Evolutionary conservation across 257 asterid species (phyloP).

Genomic region (Scutellaria minor): DNA sequence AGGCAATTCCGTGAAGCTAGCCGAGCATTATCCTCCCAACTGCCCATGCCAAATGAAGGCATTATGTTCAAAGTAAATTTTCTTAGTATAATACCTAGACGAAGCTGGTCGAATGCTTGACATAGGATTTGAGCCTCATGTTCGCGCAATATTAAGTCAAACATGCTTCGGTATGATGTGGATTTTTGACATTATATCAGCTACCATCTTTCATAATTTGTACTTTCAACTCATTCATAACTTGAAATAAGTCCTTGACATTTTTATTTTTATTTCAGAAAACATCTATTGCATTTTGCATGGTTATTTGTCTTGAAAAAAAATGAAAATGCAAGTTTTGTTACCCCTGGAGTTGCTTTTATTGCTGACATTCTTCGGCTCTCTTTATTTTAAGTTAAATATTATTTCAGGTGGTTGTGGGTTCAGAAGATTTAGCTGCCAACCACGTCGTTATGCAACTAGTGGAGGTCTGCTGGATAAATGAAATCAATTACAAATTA

Average conservation of each 20-base stretch:
- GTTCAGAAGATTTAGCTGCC: too few species aligned
- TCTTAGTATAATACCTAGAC: too few species aligned
- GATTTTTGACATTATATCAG: constrained; percentile 18
- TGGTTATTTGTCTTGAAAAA: not conserved
- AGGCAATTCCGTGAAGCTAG: constrained; percentile 88
- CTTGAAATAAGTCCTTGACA: not conserved
- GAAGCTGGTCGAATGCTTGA: constrained; percentile 99
- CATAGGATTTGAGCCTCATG: constrained; percentile 99
- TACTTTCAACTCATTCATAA: constrained; percentile 14
- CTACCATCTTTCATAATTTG: constrained; percentile 9
- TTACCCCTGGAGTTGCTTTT: too few species aligned
- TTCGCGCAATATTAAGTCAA: constrained; percentile 87
- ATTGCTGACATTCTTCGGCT: too few species aligned
- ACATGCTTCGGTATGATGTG: constrained; percentile 73
- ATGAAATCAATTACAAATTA: too few species aligned
- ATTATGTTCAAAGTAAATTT: constrained; percentile 75
- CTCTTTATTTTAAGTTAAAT: too few species aligned
- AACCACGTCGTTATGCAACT: too few species aligned
- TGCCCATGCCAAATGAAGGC: constrained; percentile 55
- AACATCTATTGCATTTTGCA: constrained; percentile 20
- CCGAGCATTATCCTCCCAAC: too few species aligned
- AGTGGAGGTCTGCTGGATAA: too few species aligned
- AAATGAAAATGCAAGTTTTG: too few species aligned
- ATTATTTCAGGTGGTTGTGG: too few species aligned
- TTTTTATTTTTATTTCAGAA: not conserved